Conservation (phyloP, 352 stramenopile species). For the Globisporangium middletonii region DNA sequence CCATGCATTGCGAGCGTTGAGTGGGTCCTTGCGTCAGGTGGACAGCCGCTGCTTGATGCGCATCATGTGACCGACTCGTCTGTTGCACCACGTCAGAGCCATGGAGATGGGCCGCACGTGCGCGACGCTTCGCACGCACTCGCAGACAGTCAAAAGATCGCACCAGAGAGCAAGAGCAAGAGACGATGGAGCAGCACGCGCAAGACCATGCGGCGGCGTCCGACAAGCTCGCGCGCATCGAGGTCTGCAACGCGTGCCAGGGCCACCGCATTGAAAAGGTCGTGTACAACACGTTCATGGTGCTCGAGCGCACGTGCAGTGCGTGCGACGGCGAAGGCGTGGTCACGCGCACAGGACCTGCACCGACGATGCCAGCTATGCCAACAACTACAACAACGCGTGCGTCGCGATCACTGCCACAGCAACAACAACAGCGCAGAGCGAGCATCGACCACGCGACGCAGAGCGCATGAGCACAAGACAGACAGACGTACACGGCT, state of each 20-base stretch:
- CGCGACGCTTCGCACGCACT: too few species aligned
- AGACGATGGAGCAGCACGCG: not conserved
- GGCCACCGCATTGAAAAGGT: conserved; percentile 58
- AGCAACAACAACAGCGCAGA: not conserved
- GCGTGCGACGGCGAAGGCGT: conserved; percentile 56
- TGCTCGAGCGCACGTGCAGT: conserved; percentile 48
- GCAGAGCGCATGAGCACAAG: not conserved
- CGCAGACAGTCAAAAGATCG: too few species aligned
- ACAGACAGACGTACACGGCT: not conserved
- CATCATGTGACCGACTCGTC: too few species aligned
- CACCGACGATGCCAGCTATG: not conserved
- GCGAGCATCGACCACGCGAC: not conserved
- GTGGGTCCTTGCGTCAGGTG: too few species aligned
- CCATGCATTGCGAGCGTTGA: too few species aligned
- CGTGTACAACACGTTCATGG: conserved; percentile 37
- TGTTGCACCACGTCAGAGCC: not conserved
- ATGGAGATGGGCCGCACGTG: conserved; percentile 1
- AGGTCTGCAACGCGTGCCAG: conserved; percentile 44
- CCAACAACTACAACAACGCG: conserved; percentile 5
- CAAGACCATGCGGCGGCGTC: not conserved
- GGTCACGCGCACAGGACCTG: conserved; percentile 4
- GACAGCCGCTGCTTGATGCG: too few species aligned
- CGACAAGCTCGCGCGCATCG: conserved; percentile 14
- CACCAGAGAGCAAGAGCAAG: conserved; percentile 3
- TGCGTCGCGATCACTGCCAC: not conserved